phyloP scores from a whole-genome alignment of 768 basidiomycete species.

The Gautieria morchelliformis region DNA sequence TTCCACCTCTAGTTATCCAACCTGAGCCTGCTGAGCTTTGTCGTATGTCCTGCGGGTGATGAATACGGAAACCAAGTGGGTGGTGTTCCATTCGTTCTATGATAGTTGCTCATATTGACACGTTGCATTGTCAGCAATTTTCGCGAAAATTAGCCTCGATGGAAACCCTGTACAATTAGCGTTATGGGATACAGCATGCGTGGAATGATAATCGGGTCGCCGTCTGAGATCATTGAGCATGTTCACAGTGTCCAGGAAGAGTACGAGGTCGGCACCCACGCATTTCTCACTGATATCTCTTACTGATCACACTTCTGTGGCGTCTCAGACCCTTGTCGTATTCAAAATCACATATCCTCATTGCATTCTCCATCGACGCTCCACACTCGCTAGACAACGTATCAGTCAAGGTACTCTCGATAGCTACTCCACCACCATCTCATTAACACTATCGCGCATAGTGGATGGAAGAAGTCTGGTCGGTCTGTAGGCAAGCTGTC shows the following conservation, averaged over 20 bases:
- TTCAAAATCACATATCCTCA: constrained; percentile 97
- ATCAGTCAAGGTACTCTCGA: constrained; percentile 60
- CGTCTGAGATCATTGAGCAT: background rate
- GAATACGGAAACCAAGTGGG: constrained; percentile 36
- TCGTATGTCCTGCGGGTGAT: constrained; percentile 5
- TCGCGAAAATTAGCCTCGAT: constrained; percentile 95
- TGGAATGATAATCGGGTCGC: constrained; percentile 15
- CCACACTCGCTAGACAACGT: constrained; percentile 97
- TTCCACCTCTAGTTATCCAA: background rate
- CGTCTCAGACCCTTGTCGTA: constrained; percentile 94
- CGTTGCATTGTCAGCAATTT: constrained; percentile 54
- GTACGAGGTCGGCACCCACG: constrained; percentile 64
- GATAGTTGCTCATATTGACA: background rate
- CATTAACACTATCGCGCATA: constrained; percentile 21
- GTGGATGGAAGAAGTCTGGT: constrained; percentile 99
- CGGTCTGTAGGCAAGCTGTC: constrained; percentile 86
- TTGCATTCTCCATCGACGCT: constrained; percentile 93
- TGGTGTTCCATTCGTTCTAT: constrained; percentile 11
- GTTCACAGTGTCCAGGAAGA: constrained; percentile 86
- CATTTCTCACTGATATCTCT: background rate
- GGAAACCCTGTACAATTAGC: constrained; percentile 96
- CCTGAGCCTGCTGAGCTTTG: constrained; percentile 2
- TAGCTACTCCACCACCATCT: constrained; percentile 11
- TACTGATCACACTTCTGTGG: constrained; percentile 27
- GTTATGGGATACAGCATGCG: constrained; percentile 98